A percentile compares a stretch with the other conserved stretches of the same genome.
Conservation (phyloP, 2,329 filamentous ascomycete species). For the Amauroascus niger region DNA sequence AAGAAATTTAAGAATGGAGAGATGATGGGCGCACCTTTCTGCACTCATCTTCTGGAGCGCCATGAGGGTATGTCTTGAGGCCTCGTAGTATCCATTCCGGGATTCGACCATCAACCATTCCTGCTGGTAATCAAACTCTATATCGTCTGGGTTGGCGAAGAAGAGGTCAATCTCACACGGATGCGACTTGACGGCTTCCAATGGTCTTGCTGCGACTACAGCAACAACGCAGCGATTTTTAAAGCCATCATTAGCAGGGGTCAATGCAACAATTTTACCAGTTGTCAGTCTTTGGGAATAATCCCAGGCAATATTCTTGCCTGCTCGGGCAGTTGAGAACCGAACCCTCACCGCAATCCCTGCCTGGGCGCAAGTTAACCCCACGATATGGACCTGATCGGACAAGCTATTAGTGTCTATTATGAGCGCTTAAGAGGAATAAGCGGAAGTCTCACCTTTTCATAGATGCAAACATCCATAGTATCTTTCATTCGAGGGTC, state of each 20-base stretch:
- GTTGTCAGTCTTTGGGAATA: constrained; percentile 50
- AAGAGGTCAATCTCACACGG: constrained; percentile 68
- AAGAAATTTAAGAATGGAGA: not conserved
- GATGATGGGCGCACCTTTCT: constrained; percentile 37
- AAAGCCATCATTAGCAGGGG: constrained; percentile 51
- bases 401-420: not conserved
- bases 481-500: constrained; percentile 51
- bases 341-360: constrained; percentile 59
- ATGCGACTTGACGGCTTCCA: constrained; percentile 53
- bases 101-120: constrained; percentile 74
- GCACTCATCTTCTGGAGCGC: constrained; percentile 57
- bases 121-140: constrained; percentile 57
- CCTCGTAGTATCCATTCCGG: constrained; percentile 65
- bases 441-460: constrained; percentile 44
- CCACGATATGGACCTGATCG: constrained; percentile 54
- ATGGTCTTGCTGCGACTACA: constrained; percentile 58
- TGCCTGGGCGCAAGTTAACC: constrained; percentile 52
- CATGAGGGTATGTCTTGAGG: constrained; percentile 59
- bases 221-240: constrained; percentile 57
- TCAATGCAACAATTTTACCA: constrained; percentile 48
- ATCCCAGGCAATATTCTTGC: constrained; percentile 59
- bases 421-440: not conserved
- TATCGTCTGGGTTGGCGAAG: constrained; percentile 52
- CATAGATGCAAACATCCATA: constrained; percentile 54
- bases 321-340: constrained; percentile 58